phyloP scores from a whole-genome alignment of 108 stramenopile genomes.

The Nannochloropsis oceanica region DNA sequence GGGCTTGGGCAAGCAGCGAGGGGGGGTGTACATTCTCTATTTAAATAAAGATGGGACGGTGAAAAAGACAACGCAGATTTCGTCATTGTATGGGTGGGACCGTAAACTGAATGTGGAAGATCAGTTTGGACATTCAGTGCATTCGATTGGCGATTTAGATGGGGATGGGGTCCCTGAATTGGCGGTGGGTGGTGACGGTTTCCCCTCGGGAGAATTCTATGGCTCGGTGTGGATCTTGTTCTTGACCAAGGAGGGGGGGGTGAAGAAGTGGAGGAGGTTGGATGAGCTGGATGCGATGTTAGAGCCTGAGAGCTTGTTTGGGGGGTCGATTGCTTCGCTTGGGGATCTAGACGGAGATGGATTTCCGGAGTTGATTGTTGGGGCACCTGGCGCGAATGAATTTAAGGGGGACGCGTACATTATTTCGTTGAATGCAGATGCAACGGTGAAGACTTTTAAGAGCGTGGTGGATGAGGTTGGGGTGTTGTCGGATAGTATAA shows the following conservation, averaged over 20 bases:
- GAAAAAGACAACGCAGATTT: neutral
- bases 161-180: neutral
- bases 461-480: neutral
- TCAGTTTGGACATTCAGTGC: neutral
- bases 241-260: neutral
- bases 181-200: neutral
- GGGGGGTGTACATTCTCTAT: neutral
- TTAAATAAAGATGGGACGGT: neutral
- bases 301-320: neutral
- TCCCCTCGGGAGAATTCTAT: neutral
- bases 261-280: neutral
- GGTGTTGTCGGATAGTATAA: neutral
- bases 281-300: neutral
- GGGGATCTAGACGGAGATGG: neutral
- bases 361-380: neutral
- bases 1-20: neutral
- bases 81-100: neutral
- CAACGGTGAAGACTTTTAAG: neutral
- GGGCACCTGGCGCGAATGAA: neutral
- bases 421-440: neutral
- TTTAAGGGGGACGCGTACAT: neutral
- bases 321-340: neutral
- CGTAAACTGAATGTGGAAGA: neutral
- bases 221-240: neutral
- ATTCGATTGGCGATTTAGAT: neutral